These are phyloP conservation scores for Neonectria sp. DNA, from an alignment of 2,329 filamentous ascomycete species.

Conservation along the genomic window DNA sequence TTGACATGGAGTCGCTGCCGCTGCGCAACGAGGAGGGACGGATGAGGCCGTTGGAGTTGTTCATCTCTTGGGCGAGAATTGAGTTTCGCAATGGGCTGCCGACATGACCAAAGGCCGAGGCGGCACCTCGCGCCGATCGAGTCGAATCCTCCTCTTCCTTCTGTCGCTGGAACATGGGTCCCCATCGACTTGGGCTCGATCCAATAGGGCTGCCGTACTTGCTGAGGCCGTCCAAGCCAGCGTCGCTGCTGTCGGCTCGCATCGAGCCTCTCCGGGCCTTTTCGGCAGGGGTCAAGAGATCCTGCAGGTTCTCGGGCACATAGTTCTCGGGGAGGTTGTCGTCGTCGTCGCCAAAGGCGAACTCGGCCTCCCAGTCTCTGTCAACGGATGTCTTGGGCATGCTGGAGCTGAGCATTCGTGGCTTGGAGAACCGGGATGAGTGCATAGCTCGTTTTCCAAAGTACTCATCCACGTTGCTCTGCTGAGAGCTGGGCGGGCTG, in stretches of 20 bases:
- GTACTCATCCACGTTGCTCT: constrained; percentile 71
- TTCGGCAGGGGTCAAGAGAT: constrained; percentile 77
- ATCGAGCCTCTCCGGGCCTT: constrained; percentile 76
- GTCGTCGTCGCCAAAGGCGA: constrained; percentile 87
- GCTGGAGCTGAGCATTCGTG: constrained; percentile 79
- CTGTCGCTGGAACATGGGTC: constrained; percentile 72
- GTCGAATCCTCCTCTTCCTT: constrained; percentile 69
- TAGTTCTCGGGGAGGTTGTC: constrained; percentile 66
- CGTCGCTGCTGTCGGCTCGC: constrained; percentile 69
- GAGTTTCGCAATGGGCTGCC: constrained; percentile 77
- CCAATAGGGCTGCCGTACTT: constrained; percentile 75
- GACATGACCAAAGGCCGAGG: constrained; percentile 76
- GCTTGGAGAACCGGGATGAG: constrained; percentile 76
- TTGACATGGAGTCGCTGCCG: constrained; percentile 69
- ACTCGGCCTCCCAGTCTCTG: constrained; percentile 76
- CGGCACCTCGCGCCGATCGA: constrained; percentile 53
- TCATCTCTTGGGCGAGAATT: constrained; percentile 69
- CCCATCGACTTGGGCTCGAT: constrained; percentile 74
- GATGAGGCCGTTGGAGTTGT: constrained; percentile 57
- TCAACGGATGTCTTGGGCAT: constrained; percentile 75
- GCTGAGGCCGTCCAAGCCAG: constrained; percentile 61
- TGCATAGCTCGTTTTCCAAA: constrained; percentile 81
- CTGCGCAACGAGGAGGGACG: constrained; percentile 58
- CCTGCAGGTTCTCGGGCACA: constrained; percentile 80
- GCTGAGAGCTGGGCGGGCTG: constrained; percentile 66